Percentiles rank a stretch among this genome's conserved stretches.
Conservation (phyloP, 306 rosid genomes). For the Datisca glomerata region DNA sequence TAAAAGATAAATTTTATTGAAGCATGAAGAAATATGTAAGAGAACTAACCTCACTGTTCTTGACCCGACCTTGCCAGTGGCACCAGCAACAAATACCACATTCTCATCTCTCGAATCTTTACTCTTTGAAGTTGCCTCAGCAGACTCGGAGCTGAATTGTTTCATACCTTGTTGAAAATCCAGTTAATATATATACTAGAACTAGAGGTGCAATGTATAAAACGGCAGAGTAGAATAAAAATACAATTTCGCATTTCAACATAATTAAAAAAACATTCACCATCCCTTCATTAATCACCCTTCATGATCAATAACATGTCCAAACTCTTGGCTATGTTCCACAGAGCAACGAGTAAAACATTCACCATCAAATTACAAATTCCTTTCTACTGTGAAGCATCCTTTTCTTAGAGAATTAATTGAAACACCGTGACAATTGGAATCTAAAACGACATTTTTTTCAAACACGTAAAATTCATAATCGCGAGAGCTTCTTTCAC, state of each 20-base stretch:
- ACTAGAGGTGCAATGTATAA: neutral
- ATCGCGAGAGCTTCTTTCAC: no score
- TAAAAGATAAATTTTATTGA: conserved; percentile 1
- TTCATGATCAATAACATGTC: neutral
- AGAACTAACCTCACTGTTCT: conserved; percentile 74
- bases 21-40: conserved; percentile 7
- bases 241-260: neutral
- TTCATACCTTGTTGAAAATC: conserved; percentile 34
- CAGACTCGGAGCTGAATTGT: conserved; percentile 23
- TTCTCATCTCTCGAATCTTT: conserved; percentile 46
- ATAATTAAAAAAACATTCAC: neutral
- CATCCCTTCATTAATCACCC: neutral
- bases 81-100: conserved; percentile 95
- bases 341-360: neutral
- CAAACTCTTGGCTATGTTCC: no score
- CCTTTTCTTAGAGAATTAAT: no score
- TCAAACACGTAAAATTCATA: no score
- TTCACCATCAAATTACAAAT: no score
- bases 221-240: neutral
- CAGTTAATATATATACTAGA: conserved; percentile 11
- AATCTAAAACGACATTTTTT: no score
- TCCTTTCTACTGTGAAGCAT: no score
- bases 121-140: conserved; percentile 28
- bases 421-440: no score
- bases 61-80: conserved; percentile 94